phyloP scores from a whole-genome alignment of 148 eudicot species.

The Diospyros lotus region DNA sequence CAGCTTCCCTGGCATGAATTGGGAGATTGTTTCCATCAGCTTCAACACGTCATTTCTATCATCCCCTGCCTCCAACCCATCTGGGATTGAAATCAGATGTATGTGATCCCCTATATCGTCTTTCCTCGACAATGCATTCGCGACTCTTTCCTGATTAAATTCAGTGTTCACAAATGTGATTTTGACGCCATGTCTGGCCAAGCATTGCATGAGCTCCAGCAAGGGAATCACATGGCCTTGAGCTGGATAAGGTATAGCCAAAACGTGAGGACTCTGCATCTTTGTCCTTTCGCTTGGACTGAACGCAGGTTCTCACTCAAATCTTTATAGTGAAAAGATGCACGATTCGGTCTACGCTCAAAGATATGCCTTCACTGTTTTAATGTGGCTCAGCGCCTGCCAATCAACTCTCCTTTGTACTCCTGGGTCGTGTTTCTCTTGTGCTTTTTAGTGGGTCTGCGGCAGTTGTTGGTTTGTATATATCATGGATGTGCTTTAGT shows the following conservation, averaged over 20 bases:
- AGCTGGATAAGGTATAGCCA: conserved; percentile 20
- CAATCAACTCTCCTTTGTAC: no score
- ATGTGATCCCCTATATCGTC: conserved; percentile 5
- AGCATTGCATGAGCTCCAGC: conserved; percentile 14
- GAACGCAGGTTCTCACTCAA: no score
- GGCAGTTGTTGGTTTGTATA: no score
- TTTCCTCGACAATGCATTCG: conserved; percentile 4
- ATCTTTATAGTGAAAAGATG: no score
- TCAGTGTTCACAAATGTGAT: conserved; percentile 19
- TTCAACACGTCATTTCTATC: conserved; percentile 12
- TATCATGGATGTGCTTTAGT: no score
- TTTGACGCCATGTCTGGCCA: conserved; percentile 11
- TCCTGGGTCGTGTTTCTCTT: no score
- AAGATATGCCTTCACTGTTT: no score
- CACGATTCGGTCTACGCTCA: no score
- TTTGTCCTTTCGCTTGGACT: background rate
- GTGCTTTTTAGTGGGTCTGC: no score
- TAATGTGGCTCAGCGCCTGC: no score
- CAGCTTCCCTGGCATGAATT: conserved; percentile 17
- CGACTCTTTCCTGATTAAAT: conserved; percentile 12
- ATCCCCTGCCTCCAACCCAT: conserved; percentile 20
- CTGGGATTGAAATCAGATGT: conserved; percentile 17
- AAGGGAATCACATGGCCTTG: conserved; percentile 25
- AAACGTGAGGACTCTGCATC: conserved; percentile 13
- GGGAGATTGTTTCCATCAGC: conserved; percentile 6